phyloP scores from a whole-genome alignment of 768 basidiomycete genomes.

The Leucosporidium creatinivorum region DNA sequence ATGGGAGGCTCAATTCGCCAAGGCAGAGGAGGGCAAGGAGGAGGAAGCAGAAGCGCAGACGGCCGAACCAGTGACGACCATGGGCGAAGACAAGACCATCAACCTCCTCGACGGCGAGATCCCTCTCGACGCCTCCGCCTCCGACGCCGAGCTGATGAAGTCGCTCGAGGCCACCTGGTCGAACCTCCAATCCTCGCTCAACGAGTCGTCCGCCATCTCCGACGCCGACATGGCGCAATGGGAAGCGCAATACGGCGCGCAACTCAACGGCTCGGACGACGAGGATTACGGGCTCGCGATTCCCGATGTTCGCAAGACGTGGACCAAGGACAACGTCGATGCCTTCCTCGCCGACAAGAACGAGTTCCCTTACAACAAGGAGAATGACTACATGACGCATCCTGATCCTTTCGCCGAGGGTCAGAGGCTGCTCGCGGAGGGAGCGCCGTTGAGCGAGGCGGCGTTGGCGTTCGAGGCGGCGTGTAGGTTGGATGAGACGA shows the following conservation, averaged over 20 bases:
- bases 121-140: constrained; percentile 21
- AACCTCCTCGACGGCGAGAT: constrained; percentile 28
- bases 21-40: not conserved
- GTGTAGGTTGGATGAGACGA: constrained; percentile 69
- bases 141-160: constrained; percentile 28
- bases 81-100: constrained; percentile 1
- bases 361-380: constrained; percentile 39
- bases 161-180: constrained; percentile 36
- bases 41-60: not conserved
- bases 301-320: constrained; percentile 1
- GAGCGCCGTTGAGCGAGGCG: constrained; percentile 80
- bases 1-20: constrained; percentile 38
- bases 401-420: constrained; percentile 51
- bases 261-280: constrained; percentile 32
- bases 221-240: constrained; percentile 36
- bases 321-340: constrained; percentile 35
- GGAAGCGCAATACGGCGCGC: constrained; percentile 38
- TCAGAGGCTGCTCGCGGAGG: constrained; percentile 65
- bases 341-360: constrained; percentile 23
- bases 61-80: not conserved
- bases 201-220: not conserved
- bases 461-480: constrained; percentile 83
- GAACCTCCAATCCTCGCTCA: constrained; percentile 22
- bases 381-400: constrained; percentile 36
- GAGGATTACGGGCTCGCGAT: constrained; percentile 18